Base-by-base conservation (phyloP, 805 yeast species). In the Candida sithepensis region DNA sequence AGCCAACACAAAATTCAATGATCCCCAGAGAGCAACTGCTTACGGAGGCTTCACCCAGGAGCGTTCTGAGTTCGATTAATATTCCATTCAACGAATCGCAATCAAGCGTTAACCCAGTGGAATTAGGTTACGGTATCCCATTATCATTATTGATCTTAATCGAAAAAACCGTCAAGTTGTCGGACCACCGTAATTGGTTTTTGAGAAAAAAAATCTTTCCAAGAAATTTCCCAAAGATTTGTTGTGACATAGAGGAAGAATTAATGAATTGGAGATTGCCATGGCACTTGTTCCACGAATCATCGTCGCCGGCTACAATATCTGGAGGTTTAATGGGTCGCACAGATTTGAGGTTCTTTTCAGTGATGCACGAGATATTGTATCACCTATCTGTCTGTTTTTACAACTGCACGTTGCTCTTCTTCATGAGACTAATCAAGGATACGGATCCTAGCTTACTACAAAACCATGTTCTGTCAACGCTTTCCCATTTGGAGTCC, bases 171-270 rank as follows among this genome's bases (percentile, higher is more conserved):
- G 68, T 78, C 6, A 70, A 68, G 22, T 61, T 79, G 39, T 67
- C 84, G 2, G 79, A 79, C 56, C 82, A 78, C 54, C 73, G 76
- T 54, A 71, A 75, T 48, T 72, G 74, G 50, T 79, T 79, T 55
- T 43, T 62, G 13, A 47, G 72, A 12, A 65, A 63, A 24, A 68
- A 70, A 22, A 67, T 71, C 30, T 70, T 67, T 39, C 83, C 84
- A 0, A 63, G 83, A 38, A 79, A 78, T 53, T 79, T 77, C 56
- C 82, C 83, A 3, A 68, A 70, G 45, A 65, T 78, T 2, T 78
- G 83, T 53, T 78, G 82, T 44, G 82, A 78, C 44, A 55, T 74
- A 2, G 82, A 78, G 50, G 82, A 78, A 46, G 72, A 69, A 33
- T 58, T 79, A 19, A 48, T 71, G 40, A 67, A 62, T 43, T 79